Evolutionary conservation across 2,329 filamentous ascomycete species (phyloP), one percentile per base, ranked within the genome.

Genomic region (Aspergillus latus): DNA sequence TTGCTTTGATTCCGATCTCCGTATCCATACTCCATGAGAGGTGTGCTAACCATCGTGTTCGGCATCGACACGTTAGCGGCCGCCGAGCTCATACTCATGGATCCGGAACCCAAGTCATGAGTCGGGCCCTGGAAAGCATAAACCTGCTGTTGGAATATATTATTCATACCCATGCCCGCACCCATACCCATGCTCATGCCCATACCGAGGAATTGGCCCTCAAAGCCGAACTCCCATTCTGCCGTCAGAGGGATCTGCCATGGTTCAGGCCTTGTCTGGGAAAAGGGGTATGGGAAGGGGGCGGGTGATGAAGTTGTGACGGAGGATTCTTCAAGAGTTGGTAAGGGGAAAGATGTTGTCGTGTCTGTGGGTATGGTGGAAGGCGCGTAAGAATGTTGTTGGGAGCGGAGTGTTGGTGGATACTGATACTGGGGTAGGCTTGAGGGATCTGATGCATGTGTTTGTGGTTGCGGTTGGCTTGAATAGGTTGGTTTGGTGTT

Each of bases 231-330:
- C 54, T 87, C 89, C 91, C 91, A 96, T 68, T 97, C 92, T 15
- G 96, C 81, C 6, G 89, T 91, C 83, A 96, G 91, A 0, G 92
- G 92, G 80, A 96, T 85, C 70, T 92, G 88, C 85, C 93, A 97
- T 34, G 97, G 75, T 72, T 96, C 92, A 62, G 68, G 67, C 45
- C 69, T 62, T 13, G 57, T 56, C 13, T 37, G 9, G 8, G 34
- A 37, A 13, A 37, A 13, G 5, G 34, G 34, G 34, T 11, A 37
- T 11, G 34, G 10, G 34, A 37, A 37, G 8, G 34, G 11, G 34
- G 34, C 11, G 7, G 21, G 21, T 2, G 3, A 21, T 21, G 47
- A 66, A 57, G 29, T 36, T 45, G 48, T 34, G 26, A 45, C 39
- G 32, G 42, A 28, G 39, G 45, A 21, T 29, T 52, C 43, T 16